A percentile compares a stretch with the other conserved stretches of the same genome.
Evolutionary conservation across 148 eudicot genomes (phyloP).

Genomic region (Gaultheria prostrata): DNA sequence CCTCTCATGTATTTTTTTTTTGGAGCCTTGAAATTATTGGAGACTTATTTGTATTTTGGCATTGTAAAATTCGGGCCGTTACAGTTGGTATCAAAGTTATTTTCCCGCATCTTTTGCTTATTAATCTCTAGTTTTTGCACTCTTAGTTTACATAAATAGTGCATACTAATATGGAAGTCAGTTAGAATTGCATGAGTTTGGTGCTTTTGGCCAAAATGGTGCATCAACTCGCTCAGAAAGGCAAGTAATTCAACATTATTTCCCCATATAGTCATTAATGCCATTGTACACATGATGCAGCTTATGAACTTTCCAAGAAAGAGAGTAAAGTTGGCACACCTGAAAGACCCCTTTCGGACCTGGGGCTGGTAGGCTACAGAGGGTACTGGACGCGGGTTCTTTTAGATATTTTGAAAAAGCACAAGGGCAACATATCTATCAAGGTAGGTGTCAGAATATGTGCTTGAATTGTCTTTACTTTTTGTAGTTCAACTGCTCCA

Average conservation of each 20-base stretch:
- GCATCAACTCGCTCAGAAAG: background rate
- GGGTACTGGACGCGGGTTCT: conserved; percentile 99
- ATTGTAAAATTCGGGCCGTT: too few species aligned
- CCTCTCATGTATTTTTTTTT: too few species aligned
- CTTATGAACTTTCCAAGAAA: conserved; percentile 99
- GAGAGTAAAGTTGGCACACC: conserved; percentile 98
- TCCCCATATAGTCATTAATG: background rate
- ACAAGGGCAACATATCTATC: conserved; percentile 95
- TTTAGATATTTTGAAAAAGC: conserved; percentile 86
- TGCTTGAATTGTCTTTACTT: background rate
- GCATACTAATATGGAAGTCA: background rate
- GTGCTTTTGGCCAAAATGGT: background rate
- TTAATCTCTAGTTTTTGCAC: background rate
- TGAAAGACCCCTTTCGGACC: conserved; percentile 94
- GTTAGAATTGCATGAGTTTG: background rate
- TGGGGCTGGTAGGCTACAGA: conserved; percentile 88
- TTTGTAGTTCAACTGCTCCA: too few species aligned
- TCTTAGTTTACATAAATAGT: background rate
- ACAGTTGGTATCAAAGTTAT: too few species aligned
- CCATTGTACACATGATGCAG: conserved; percentile 33
- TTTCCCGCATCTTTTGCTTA: background rate
- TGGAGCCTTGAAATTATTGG: too few species aligned
- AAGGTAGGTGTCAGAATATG: conserved; percentile 48
- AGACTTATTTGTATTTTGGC: too few species aligned
- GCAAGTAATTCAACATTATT: background rate